Percentiles rank a stretch among this genome's conserved stretches.
Evolutionary conservation across 495 filamentous ascomycete genomes (phyloP).

Genomic region (Xylaria longipes): DNA sequence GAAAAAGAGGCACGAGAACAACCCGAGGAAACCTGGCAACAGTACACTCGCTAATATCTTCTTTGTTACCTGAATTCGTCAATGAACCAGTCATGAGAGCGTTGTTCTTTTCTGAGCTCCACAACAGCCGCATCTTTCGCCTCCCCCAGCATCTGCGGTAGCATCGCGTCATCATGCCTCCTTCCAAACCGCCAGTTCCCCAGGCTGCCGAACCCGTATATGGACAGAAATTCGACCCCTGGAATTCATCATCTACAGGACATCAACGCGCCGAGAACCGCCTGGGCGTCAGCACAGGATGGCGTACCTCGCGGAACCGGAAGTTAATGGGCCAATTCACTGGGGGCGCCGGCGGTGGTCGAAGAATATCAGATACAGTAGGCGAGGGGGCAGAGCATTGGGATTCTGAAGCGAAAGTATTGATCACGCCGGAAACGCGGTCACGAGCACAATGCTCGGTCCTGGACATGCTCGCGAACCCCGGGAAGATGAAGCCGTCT

Average conservation of each 20-base stretch:
- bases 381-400: conserved; percentile 59
- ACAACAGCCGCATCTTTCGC: conserved; percentile 1
- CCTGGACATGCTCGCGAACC: conserved; percentile 55
- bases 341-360: conserved; percentile 55
- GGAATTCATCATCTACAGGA: conserved; percentile 80
- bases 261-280: conserved; percentile 77
- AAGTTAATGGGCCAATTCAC: conserved; percentile 75
- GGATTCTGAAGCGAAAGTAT: conserved; percentile 52
- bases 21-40: neutral
- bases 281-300: conserved; percentile 65
- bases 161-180: conserved; percentile 31
- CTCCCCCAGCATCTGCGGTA: neutral
- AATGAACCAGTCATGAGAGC: conserved; percentile 14
- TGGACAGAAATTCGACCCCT: conserved; percentile 72
- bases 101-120: neutral
- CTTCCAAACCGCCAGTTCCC: conserved; percentile 38
- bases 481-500: conserved; percentile 48
- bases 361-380: conserved; percentile 62
- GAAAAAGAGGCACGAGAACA: neutral
- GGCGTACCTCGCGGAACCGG: conserved; percentile 69
- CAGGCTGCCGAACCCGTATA: conserved; percentile 54
- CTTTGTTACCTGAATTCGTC: neutral
- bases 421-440: conserved; percentile 52
- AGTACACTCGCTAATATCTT: neutral
- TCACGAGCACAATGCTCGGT: conserved; percentile 49